Evolutionary conservation across 192 early-diverging fungal genomes (phyloP).

Genomic region (Entomortierella chlamydospora): DNA sequence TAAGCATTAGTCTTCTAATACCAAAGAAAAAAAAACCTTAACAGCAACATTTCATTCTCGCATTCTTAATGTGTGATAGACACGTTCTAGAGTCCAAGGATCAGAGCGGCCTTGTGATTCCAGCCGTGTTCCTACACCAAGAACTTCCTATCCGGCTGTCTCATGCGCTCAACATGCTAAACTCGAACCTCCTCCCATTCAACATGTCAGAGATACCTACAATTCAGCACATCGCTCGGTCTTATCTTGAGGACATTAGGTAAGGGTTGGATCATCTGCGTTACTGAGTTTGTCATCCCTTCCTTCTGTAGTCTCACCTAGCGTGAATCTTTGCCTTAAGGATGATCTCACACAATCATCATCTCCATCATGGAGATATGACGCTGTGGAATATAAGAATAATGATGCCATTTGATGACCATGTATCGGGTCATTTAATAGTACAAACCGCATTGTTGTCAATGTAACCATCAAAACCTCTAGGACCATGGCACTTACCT

Average conservation of each 20-base stretch:
- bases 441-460: background rate
- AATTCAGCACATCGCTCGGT: constrained; percentile 60
- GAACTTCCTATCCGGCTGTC: constrained; percentile 70
- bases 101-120: constrained; percentile 29
- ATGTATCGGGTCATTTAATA: background rate
- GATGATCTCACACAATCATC: too few relatives aligned
- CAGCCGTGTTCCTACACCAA: constrained; percentile 66
- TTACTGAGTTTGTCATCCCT: too few relatives aligned
- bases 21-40: too few relatives aligned
- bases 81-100: constrained; percentile 45
- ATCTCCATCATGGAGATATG: constrained; percentile 1
- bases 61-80: constrained; percentile 6
- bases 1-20: too few relatives aligned
- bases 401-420: constrained; percentile 1
- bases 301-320: too few relatives aligned
- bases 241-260: constrained; percentile 65
- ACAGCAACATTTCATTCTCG: too few relatives aligned
- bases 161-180: constrained; percentile 62
- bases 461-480: too few relatives aligned
- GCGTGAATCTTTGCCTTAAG: too few relatives aligned
- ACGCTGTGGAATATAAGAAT: background rate
- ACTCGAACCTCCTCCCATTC: constrained; percentile 56
- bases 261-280: constrained; percentile 5
- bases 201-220: constrained; percentile 57
- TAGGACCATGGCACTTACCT: too few relatives aligned